These are phyloP conservation scores for Zymoseptoria pseudotritici DNA, from an alignment of 2,329 filamentous ascomycete species.

Conservation along the genomic window DNA sequence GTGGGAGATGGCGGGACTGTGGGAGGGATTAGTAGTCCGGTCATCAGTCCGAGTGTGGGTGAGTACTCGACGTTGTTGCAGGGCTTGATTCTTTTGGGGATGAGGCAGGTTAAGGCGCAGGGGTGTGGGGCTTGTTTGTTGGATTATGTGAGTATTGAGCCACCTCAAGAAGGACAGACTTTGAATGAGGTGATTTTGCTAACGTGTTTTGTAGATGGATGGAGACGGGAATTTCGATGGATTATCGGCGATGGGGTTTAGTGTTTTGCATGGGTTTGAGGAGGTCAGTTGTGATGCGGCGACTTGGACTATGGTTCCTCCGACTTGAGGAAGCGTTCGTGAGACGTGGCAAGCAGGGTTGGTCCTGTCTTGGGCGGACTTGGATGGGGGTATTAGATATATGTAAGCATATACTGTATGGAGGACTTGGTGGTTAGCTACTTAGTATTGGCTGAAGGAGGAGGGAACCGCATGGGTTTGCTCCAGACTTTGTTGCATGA, in stretches of 20 bases:
- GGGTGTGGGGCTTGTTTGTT: slow-evolving; percentile 66
- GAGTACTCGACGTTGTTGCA: slow-evolving; percentile 68
- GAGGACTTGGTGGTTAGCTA: no score
- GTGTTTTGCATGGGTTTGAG: slow-evolving; percentile 70
- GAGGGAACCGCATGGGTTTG: no score
- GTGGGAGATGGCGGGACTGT: slow-evolving; percentile 44
- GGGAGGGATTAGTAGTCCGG: slow-evolving; percentile 72
- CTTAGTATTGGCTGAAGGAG: no score
- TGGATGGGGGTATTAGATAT: no score
- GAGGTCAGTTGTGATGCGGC: slow-evolving; percentile 65
- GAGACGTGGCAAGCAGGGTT: not conserved
- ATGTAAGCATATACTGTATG: no score
- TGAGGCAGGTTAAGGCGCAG: slow-evolving; percentile 73
- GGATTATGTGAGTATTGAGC: slow-evolving; percentile 61
- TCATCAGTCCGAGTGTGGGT: slow-evolving; percentile 61
- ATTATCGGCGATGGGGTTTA: slow-evolving; percentile 72
- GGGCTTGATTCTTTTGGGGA: slow-evolving; percentile 70
- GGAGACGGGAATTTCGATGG: slow-evolving; percentile 67
- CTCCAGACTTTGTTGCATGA: no score
- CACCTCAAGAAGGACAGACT: not conserved
- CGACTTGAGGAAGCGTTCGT: slow-evolving; percentile 3
- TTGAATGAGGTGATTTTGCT: slow-evolving; percentile 11
- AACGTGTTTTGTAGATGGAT: slow-evolving; percentile 49
- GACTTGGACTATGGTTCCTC: slow-evolving; percentile 44
- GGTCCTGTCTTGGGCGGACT: no score